phyloP scores from a whole-genome alignment of 192 early-diverging fungal species.

The Oehlia diaphana region DNA sequence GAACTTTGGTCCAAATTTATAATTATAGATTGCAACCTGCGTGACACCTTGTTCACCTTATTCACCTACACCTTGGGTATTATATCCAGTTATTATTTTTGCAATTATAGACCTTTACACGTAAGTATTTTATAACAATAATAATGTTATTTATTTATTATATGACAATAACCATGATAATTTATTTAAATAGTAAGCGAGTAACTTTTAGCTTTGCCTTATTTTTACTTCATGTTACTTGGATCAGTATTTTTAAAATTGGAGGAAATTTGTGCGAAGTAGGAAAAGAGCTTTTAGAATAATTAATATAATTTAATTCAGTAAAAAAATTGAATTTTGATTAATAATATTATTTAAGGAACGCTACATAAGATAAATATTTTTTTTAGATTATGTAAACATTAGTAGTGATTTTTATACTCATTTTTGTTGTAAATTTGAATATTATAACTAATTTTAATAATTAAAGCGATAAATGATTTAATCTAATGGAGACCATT shows the following conservation, averaged over 20 bases:
- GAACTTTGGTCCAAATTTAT: neutral
- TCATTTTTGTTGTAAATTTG: too few species aligned
- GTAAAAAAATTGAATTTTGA: too few species aligned
- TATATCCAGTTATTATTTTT: slow-evolving; percentile 42
- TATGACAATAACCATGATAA: neutral
- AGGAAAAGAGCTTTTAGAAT: too few species aligned
- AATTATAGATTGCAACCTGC: slow-evolving; percentile 39
- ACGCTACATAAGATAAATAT: too few species aligned
- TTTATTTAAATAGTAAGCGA: neutral
- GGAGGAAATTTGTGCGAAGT: too few species aligned
- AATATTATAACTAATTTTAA: too few species aligned
- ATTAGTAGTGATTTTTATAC: too few species aligned
- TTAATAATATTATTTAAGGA: too few species aligned
- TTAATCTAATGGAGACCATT: too few species aligned
- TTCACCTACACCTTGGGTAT: slow-evolving; percentile 21
- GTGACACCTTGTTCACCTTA: slow-evolving; percentile 41
- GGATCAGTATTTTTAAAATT: neutral
- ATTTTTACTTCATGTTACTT: neutral
- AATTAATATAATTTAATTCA: too few species aligned
- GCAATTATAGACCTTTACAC: slow-evolving; percentile 41
- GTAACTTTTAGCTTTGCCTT: neutral
- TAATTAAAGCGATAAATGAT: too few species aligned
- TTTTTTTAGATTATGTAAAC: too few species aligned
- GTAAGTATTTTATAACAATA: slow-evolving; percentile 29
- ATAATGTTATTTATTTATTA: neutral